Conservation (phyloP, 1,139 yeast genomes). For the Sporopachydermia cereana region DNA sequence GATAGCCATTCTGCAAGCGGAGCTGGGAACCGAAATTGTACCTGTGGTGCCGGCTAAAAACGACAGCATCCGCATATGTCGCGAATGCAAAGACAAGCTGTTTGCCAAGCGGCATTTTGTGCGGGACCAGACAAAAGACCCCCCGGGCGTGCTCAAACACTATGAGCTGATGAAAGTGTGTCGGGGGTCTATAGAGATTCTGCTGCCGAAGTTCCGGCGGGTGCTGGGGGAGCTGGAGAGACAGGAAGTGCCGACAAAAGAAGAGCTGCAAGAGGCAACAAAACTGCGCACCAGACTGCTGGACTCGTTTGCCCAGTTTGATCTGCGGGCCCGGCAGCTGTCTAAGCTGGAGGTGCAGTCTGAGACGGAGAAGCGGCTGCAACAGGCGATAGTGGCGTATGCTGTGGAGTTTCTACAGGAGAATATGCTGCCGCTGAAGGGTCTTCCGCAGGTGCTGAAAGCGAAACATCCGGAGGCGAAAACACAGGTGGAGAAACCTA, state of each 20-base stretch:
- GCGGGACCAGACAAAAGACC: conserved; percentile 24
- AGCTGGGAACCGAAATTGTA: conserved; percentile 15
- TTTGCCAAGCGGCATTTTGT: conserved; percentile 43
- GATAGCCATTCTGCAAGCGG: conserved; percentile 34
- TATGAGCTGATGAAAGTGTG: conserved; percentile 26
- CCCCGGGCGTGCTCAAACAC: conserved; percentile 19
- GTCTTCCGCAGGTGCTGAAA: conserved; percentile 31
- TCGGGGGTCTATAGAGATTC: conserved; percentile 25
- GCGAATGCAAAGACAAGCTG: conserved; percentile 51
- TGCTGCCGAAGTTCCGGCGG: conserved; percentile 32
- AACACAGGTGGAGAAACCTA: conserved; percentile 8
- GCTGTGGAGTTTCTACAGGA: conserved; percentile 40
- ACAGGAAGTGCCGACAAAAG: conserved; percentile 17
- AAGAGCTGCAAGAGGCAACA: conserved; percentile 25
- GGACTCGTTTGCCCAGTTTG: conserved; percentile 34
- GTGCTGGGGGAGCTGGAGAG: conserved; percentile 24
- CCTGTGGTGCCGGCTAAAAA: conserved; percentile 14
- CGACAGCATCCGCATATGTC: conserved; percentile 45
- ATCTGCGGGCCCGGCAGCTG: conserved; percentile 30
- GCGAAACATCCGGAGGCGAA: conserved; percentile 14
- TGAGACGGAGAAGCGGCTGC: conserved; percentile 30
- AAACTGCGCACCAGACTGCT: conserved; percentile 30
- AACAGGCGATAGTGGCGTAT: conserved; percentile 33
- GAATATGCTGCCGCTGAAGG: conserved; percentile 42
- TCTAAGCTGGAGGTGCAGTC: conserved; percentile 21